Evolutionary conservation across 345 rosid species (phyloP).

Genomic region (Noccaea caerulescens): DNA sequence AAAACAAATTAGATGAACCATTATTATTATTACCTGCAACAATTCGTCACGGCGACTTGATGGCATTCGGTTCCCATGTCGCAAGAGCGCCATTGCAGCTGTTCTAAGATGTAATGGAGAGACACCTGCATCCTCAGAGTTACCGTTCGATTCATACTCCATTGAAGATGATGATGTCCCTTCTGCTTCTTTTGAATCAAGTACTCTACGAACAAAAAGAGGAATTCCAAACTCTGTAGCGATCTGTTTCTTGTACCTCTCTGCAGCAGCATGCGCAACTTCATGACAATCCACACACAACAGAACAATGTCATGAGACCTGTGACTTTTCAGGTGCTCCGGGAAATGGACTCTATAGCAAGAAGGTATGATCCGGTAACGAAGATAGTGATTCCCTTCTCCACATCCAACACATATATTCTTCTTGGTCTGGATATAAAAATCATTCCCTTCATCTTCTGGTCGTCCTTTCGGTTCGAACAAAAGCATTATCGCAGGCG

Average conservation of each 20-base stretch:
- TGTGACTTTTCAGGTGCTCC: slow-evolving; percentile 95
- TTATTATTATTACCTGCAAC: slow-evolving; percentile 52
- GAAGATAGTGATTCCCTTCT: slow-evolving; percentile 89
- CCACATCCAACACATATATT: slow-evolving; percentile 97
- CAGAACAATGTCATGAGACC: slow-evolving; percentile 97
- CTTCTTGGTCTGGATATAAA: slow-evolving; percentile 90
- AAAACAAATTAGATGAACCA: not conserved
- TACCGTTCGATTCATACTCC: slow-evolving; percentile 48
- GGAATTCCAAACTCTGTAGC: slow-evolving; percentile 86
- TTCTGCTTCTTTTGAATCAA: slow-evolving; percentile 56
- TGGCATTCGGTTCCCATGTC: slow-evolving; percentile 91
- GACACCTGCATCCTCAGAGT: slow-evolving; percentile 68
- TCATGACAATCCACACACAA: slow-evolving; percentile 99
- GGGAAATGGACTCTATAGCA: slow-evolving; percentile 97
- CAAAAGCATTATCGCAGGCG: slow-evolving; percentile 88
- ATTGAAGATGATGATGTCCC: slow-evolving; percentile 43
- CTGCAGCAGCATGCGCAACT: slow-evolving; percentile 94
- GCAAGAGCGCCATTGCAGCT: slow-evolving; percentile 96
- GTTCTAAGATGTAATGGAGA: slow-evolving; percentile 88
- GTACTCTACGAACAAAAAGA: slow-evolving; percentile 78
- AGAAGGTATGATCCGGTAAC: slow-evolving; percentile 91
- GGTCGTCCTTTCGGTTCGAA: slow-evolving; percentile 98
- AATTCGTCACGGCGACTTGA: slow-evolving; percentile 71
- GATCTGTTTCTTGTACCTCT: slow-evolving; percentile 76
- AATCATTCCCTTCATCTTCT: slow-evolving; percentile 95